A percentile compares a stretch with the other conserved stretches of the same genome.
Evolutionary conservation across 2,329 filamentous ascomycete genomes (phyloP).

Genomic region (Juglanconis juglandina): DNA sequence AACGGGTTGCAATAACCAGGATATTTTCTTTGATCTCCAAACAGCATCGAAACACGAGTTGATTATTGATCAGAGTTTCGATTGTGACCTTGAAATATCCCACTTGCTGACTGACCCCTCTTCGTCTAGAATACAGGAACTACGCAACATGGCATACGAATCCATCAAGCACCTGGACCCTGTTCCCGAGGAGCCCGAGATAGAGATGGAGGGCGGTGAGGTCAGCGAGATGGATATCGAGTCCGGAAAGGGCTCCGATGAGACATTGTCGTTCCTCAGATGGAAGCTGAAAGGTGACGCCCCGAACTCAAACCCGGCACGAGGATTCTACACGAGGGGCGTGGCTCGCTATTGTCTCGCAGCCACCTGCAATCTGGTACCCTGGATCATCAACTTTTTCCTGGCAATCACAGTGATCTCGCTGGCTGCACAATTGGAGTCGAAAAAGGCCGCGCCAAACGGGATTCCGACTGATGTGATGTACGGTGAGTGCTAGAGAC

Average conservation of each 20-base stretch:
- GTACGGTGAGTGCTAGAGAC: background rate
- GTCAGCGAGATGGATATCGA: constrained; percentile 1
- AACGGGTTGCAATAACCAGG: background rate
- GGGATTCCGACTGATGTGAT: background rate
- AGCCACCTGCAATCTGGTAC: background rate
- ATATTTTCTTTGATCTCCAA: background rate
- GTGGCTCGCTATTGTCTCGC: background rate
- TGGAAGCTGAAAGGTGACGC: background rate
- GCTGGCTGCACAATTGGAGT: background rate
- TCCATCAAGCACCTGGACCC: background rate
- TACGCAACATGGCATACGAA: background rate
- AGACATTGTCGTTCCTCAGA: background rate
- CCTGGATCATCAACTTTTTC: constrained; percentile 3
- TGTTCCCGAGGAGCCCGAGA: background rate
- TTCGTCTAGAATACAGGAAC: background rate
- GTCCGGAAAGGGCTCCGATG: background rate
- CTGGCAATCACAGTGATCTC: background rate
- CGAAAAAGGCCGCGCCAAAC: background rate
- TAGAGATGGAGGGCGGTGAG: background rate
- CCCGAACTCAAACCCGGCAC: background rate
- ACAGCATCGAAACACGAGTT: background rate
- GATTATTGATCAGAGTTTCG: background rate
- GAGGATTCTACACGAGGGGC: background rate
- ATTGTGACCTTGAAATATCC: background rate
- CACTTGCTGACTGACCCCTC: background rate